These are phyloP conservation scores for Puccinia triticina DNA, from an alignment of 1,284 basidiomycete genomes.

Conservation along the genomic window DNA sequence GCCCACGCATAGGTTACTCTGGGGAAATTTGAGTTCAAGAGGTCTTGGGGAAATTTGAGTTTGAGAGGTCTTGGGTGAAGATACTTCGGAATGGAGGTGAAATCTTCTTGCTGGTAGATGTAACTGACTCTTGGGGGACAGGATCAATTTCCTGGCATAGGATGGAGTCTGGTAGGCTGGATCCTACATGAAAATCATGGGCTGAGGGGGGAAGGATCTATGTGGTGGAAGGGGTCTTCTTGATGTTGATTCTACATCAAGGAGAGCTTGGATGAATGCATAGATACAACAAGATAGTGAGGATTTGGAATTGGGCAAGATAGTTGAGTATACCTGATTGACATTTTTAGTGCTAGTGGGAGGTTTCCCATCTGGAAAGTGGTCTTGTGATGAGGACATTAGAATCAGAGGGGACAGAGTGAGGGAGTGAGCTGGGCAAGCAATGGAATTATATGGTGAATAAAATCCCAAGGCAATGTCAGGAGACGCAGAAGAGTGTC, in stretches of 20 bases:
- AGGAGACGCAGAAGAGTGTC: too few relatives aligned
- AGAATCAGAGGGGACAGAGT: neutral
- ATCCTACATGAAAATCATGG: conserved; percentile 15
- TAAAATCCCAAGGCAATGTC: too few relatives aligned
- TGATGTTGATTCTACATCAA: neutral
- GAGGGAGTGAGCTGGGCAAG: too few relatives aligned
- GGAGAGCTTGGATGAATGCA: conserved; percentile 6
- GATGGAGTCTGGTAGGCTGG: conserved; percentile 26
- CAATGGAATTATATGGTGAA: too few relatives aligned
- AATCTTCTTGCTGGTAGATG: neutral
- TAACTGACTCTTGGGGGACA: neutral
- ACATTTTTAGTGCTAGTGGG: neutral
- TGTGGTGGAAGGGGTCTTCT: neutral
- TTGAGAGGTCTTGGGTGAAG: conserved; percentile 1
- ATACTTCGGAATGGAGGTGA: neutral
- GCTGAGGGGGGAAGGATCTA: neutral
- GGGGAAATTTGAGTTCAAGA: too few relatives aligned
- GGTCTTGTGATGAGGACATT: neutral
- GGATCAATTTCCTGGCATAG: neutral
- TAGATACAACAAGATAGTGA: neutral
- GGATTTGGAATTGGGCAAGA: conserved; percentile 8
- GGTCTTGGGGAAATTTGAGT: too few relatives aligned
- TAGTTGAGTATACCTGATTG: neutral
- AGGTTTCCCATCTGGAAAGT: neutral
- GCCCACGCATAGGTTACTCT: neutral